These are phyloP conservation scores for Phyllosticta capitalensis DNA, from an alignment of 2,329 filamentous ascomycete genomes.

Conservation along the genomic window DNA sequence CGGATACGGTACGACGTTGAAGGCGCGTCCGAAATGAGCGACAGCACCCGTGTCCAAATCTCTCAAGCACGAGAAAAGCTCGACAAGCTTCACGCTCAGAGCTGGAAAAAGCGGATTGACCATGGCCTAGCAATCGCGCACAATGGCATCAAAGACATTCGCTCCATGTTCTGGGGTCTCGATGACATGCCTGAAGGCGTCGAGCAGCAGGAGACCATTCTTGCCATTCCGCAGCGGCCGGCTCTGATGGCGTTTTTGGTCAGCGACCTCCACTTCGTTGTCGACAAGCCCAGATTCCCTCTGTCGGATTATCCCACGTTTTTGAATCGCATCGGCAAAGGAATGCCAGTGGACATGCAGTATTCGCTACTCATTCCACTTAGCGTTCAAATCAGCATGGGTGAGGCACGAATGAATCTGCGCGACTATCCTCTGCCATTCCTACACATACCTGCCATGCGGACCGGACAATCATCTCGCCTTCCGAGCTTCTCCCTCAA, in stretches of 20 bases:
- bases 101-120: constrained; percentile 89
- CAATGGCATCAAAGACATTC: constrained; percentile 66
- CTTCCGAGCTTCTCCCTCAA: constrained; percentile 74
- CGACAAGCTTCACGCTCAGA: constrained; percentile 72
- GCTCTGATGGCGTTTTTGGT: constrained; percentile 72
- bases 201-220: constrained; percentile 73
- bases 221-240: constrained; percentile 76
- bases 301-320: constrained; percentile 73
- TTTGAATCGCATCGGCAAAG: constrained; percentile 84
- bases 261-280: constrained; percentile 70
- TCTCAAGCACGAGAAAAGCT: constrained; percentile 68
- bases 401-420: constrained; percentile 75
- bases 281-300: constrained; percentile 92
- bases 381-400: constrained; percentile 81
- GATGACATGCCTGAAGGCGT: constrained; percentile 73
- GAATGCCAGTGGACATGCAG: constrained; percentile 83
- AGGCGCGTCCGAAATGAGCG: constrained; percentile 60
- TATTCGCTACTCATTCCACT: constrained; percentile 86
- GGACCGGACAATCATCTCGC: constrained; percentile 67
- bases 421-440: constrained; percentile 91
- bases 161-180: constrained; percentile 69
- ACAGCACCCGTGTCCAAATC: constrained; percentile 60
- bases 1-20: constrained; percentile 69
- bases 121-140: constrained; percentile 59
- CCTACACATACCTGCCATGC: constrained; percentile 78